Evolutionary conservation across 73 alveolate genomes (phyloP).

Genomic region (Tetrahymena malaccensis): DNA sequence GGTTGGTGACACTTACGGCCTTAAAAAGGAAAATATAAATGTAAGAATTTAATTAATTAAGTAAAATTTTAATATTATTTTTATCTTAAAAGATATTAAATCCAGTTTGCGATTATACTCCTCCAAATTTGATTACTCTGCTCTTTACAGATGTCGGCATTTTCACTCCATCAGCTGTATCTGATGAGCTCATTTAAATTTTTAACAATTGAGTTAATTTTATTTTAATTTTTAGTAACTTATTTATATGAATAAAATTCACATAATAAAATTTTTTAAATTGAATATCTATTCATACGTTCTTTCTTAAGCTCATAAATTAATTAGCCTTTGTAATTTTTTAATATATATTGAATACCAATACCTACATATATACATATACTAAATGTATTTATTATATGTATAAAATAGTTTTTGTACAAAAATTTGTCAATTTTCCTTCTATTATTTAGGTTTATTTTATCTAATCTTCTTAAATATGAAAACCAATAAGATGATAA

Average conservation of each 20-base stretch:
- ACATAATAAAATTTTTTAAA: no score
- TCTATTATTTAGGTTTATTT: background rate
- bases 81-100: background rate
- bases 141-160: conserved; percentile 92
- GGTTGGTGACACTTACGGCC: background rate
- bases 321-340: no score
- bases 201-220: conserved; percentile 52
- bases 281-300: no score
- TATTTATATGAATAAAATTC: no score
- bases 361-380: background rate
- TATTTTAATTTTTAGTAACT: background rate
- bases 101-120: conserved; percentile 82
- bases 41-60: conserved; percentile 1
- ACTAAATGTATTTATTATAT: no score
- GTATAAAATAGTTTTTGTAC: background rate
- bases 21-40: conserved; percentile 3
- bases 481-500: conserved; percentile 49
- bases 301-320: no score
- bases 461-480: conserved; percentile 5
- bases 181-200: conserved; percentile 89
- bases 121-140: conserved; percentile 88
- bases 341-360: no score
- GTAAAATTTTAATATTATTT: background rate
- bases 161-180: conserved; percentile 91
- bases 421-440: background rate